Evolutionary conservation across 2,329 filamentous ascomycete species (phyloP).

Genomic region (Pestalotiopsis fici): DNA sequence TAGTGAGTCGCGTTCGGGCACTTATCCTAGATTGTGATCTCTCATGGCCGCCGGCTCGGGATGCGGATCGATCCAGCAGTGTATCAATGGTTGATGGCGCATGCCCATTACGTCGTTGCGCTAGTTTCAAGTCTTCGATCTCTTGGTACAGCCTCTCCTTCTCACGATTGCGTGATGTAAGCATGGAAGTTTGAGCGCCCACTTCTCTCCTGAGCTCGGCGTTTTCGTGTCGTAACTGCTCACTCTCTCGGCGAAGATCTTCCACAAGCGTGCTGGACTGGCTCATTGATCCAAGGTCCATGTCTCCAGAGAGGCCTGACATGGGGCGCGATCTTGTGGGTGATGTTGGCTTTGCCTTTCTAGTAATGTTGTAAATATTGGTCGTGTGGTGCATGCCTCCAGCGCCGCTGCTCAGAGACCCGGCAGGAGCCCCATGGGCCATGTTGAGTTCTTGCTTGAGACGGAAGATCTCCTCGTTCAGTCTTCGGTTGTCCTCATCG

Average conservation of each 20-base stretch:
- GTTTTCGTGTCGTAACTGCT: slow-evolving; percentile 87
- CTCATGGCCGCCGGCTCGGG: slow-evolving; percentile 69
- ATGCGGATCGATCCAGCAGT: slow-evolving; percentile 91
- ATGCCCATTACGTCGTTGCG: slow-evolving; percentile 70
- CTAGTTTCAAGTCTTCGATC: slow-evolving; percentile 93
- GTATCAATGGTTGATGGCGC: slow-evolving; percentile 76
- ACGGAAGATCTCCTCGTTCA: slow-evolving; percentile 82
- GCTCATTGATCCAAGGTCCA: slow-evolving; percentile 55
- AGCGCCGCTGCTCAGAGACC: slow-evolving; percentile 8
- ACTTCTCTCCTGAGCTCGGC: slow-evolving; percentile 89
- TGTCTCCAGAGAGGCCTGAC: slow-evolving; percentile 48
- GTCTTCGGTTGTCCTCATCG: slow-evolving; percentile 82
- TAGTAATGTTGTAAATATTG: slow-evolving; percentile 67
- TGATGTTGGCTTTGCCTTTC: slow-evolving; percentile 47
- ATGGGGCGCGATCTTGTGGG: slow-evolving; percentile 51
- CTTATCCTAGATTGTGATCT: slow-evolving; percentile 76
- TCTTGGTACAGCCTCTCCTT: slow-evolving; percentile 95
- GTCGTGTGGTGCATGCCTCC: slow-evolving; percentile 56
- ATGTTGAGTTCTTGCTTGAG: slow-evolving; percentile 60
- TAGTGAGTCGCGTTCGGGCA: slow-evolving; percentile 65
- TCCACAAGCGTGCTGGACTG: slow-evolving; percentile 70
- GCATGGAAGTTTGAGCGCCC: slow-evolving; percentile 94
- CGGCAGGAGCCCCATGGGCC: slow-evolving; percentile 11
- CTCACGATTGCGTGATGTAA: slow-evolving; percentile 92
- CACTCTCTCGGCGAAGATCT: slow-evolving; percentile 69